These are phyloP conservation scores for Dioscorea cayenensis DNA, from an alignment of 116 monocot genomes.

Conservation along the genomic window DNA sequence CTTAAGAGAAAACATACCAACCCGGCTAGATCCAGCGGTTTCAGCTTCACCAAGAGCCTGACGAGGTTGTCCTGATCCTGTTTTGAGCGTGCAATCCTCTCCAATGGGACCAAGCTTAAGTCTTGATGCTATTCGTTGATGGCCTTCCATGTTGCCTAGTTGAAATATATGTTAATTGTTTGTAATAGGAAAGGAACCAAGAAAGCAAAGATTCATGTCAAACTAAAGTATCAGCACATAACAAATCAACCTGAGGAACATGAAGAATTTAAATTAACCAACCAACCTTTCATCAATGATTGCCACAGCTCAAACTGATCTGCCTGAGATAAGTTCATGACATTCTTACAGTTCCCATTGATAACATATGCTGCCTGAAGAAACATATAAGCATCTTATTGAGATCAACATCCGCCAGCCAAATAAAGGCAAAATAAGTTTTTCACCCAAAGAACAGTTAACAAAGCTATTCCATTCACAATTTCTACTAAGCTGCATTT, in stretches of 20 bases:
- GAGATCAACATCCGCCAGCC: no score
- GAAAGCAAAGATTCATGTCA: no score
- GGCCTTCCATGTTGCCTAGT: conserved; percentile 70
- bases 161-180: no score
- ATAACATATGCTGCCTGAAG: conserved; percentile 81
- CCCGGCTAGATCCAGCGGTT: conserved; percentile 25
- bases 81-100: conserved; percentile 41
- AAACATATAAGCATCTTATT: background rate
- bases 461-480: no score
- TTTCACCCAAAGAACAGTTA: no score
- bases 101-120: conserved; percentile 83
- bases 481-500: no score
- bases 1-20: conserved; percentile 27
- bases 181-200: no score
- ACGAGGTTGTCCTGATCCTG: conserved; percentile 22
- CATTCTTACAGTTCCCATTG: conserved; percentile 90
- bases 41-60: conserved; percentile 38
- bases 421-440: no score
- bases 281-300: conserved; percentile 73
- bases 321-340: conserved; percentile 97
- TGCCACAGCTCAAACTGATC: conserved; percentile 94
- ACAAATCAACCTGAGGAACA: background rate
- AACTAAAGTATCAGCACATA: background rate
- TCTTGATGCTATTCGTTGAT: conserved; percentile 54
- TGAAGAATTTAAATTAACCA: conserved; percentile 25